Conservation (phyloP, 495 filamentous ascomycete genomes). For the Eremomyces bilateralis region DNA sequence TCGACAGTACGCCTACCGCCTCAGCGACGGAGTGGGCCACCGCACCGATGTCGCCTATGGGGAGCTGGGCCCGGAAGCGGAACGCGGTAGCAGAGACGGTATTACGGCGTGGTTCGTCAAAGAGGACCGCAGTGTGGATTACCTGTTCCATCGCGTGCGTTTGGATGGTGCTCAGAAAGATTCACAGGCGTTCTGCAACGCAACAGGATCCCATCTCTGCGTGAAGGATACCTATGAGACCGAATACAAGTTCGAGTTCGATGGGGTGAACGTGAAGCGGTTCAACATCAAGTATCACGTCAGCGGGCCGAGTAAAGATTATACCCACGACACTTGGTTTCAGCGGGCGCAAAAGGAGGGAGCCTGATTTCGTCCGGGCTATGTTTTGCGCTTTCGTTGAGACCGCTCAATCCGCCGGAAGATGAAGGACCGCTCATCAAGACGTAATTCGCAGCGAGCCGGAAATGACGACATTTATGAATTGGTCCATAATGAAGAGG, state of each 20-base stretch:
- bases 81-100: constrained; percentile 23
- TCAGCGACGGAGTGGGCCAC: too few species aligned
- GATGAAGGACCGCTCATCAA: too few species aligned
- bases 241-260: constrained; percentile 36
- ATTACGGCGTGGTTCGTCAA: constrained; percentile 50
- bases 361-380: neutral
- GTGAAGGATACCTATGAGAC: constrained; percentile 41
- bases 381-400: too few species aligned
- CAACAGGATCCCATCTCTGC: constrained; percentile 38
- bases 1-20: constrained; percentile 32
- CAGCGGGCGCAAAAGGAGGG: neutral
- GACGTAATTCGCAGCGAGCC: too few species aligned
- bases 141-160: constrained; percentile 40
- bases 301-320: constrained; percentile 47
- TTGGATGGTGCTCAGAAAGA: constrained; percentile 28
- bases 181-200: too few species aligned
- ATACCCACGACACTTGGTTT: constrained; percentile 18
- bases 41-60: constrained; percentile 3
- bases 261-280: constrained; percentile 25
- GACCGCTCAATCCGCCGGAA: too few species aligned
- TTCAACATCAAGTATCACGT: constrained; percentile 40
- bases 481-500: too few species aligned
- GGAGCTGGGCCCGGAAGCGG: too few species aligned
- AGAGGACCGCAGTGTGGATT: constrained; percentile 35
- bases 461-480: too few species aligned